phyloP scores from a whole-genome alignment of 345 rosid species.

The Conringia planisiliqua region DNA sequence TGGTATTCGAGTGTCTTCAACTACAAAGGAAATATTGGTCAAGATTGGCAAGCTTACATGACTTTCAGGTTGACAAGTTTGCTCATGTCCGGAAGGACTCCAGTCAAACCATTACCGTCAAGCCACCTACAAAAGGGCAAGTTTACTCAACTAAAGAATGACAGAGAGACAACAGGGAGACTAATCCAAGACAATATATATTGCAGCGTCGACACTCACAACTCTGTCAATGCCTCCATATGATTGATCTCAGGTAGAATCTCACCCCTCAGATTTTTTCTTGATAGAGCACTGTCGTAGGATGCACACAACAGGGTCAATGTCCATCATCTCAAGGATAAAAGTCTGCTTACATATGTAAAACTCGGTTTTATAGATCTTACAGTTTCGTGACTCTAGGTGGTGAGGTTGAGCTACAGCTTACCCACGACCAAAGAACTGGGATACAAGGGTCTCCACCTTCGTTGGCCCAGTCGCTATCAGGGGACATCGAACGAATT shows the following conservation, averaged over 20 bases:
- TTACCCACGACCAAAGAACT: constrained; percentile 74
- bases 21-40: background rate
- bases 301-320: background rate
- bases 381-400: constrained; percentile 95
- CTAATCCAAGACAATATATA: background rate
- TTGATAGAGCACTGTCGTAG: constrained; percentile 59
- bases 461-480: constrained; percentile 56
- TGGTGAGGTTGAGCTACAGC: constrained; percentile 59
- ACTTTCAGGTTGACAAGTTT: constrained; percentile 63
- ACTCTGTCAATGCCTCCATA: constrained; percentile 66
- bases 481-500: constrained; percentile 47
- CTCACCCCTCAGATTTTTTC: constrained; percentile 60
- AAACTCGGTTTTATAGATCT: constrained; percentile 6
- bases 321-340: background rate
- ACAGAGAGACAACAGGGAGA: background rate
- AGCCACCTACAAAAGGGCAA: constrained; percentile 62
- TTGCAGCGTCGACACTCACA: constrained; percentile 50
- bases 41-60: constrained; percentile 54
- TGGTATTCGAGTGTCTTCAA: background rate
- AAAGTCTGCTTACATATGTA: background rate
- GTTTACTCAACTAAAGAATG: constrained; percentile 10
- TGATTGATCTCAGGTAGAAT: constrained; percentile 58
- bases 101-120: constrained; percentile 65
- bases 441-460: constrained; percentile 97
- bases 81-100: constrained; percentile 77